A percentile compares a stretch with the other conserved stretches of the same genome.
Evolutionary conservation across 306 rosid species (phyloP).

Genomic region (Fragaria iinumae): DNA sequence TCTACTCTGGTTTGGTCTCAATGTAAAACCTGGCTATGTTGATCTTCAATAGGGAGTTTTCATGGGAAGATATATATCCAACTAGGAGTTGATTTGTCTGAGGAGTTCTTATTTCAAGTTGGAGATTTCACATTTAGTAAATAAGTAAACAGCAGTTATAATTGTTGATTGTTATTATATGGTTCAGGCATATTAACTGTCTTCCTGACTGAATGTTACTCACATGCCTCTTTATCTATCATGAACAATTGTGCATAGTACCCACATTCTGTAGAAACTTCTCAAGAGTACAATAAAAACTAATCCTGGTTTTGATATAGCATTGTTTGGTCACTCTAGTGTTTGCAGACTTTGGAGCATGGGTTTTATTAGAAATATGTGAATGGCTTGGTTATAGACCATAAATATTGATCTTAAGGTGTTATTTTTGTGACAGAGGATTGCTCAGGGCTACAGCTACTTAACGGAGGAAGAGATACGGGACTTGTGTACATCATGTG

Average conservation of each 20-base stretch:
- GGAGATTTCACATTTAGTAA: not conserved
- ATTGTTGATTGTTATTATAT: not conserved
- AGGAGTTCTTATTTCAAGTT: not conserved
- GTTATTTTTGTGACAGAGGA: slow-evolving; percentile 40
- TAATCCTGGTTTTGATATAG: not conserved
- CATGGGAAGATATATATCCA: not conserved
- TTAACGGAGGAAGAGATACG: slow-evolving; percentile 63
- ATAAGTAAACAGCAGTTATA: not conserved
- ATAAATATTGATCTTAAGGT: slow-evolving; percentile 10
- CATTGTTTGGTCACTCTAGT: not conserved
- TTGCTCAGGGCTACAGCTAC: slow-evolving; percentile 38
- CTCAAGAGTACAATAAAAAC: not conserved
- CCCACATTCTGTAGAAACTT: not conserved
- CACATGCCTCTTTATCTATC: not conserved
- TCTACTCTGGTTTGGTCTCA: not conserved
- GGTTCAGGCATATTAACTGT: slow-evolving; percentile 4
- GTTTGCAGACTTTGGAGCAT: not conserved
- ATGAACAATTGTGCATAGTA: not conserved
- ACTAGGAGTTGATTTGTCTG: not conserved
- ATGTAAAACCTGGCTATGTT: not conserved
- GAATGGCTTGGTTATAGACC: slow-evolving; percentile 8
- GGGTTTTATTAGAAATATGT: not conserved
- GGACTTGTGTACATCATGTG: slow-evolving; percentile 73
- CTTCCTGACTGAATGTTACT: not conserved
- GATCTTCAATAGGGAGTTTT: not conserved